Conservation (phyloP, 2,329 filamentous ascomycete genomes). For the Ceratocystis harringtonii region DNA sequence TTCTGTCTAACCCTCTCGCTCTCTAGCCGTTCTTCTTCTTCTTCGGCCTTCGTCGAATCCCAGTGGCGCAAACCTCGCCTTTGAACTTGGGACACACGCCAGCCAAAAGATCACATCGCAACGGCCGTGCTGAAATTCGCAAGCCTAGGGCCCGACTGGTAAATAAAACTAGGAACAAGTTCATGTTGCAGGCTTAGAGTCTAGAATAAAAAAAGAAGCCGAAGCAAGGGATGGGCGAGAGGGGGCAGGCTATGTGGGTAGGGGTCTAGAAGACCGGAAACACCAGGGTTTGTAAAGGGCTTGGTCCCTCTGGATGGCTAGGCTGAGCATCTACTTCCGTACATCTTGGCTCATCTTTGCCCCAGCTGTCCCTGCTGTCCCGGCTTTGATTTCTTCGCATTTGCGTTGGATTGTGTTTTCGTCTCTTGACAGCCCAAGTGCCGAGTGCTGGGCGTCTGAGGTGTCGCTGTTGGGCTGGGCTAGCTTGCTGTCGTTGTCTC, state of each 20-base stretch:
- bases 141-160: neutral
- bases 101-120: neutral
- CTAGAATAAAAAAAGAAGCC: constrained; percentile 3
- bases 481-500: neutral
- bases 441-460: neutral
- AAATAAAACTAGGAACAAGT: neutral
- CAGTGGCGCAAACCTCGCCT: neutral
- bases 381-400: neutral
- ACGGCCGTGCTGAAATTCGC: neutral
- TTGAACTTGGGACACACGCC: neutral
- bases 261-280: neutral
- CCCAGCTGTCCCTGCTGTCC: neutral
- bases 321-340: neutral
- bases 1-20: neutral
- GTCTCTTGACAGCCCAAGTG: constrained; percentile 1
- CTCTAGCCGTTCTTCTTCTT: neutral
- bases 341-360: neutral
- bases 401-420: constrained; percentile 1
- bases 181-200: neutral
- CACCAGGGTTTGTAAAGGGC: neutral
- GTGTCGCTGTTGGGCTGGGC: neutral
- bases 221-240: neutral
- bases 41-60: neutral
- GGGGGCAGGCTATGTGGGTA: neutral
- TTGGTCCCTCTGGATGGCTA: neutral